Evolutionary conservation across 164 flowering plant genomes (phyloP).

Genomic region (Berberis vulgaris): DNA sequence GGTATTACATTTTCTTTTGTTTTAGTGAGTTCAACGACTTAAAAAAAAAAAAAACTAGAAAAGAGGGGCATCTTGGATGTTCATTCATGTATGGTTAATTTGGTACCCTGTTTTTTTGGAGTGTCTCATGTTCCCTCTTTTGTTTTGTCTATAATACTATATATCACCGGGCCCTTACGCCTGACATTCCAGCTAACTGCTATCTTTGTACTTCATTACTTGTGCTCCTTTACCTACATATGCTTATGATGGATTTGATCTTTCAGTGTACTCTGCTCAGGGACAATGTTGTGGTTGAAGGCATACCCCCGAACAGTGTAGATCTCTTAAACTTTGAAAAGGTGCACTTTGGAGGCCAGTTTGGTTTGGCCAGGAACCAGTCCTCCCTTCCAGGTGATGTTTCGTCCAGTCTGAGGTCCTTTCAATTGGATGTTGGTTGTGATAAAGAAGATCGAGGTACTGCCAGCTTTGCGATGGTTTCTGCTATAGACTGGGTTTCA

Average conservation of each 20-base stretch:
- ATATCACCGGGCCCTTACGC: no score
- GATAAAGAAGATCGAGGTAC: slow-evolving; percentile 7
- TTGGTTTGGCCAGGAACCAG: slow-evolving; percentile 10
- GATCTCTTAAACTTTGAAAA: slow-evolving; percentile 17
- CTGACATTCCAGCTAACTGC: neutral
- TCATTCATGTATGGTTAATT: no score
- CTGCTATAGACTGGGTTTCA: slow-evolving; percentile 38
- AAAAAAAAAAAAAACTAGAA: no score
- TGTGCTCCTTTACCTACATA: neutral
- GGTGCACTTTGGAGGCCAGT: slow-evolving; percentile 9
- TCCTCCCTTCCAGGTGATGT: slow-evolving; percentile 10
- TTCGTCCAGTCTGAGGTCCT: slow-evolving; percentile 11
- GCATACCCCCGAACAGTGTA: slow-evolving; percentile 13
- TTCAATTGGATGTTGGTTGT: slow-evolving; percentile 13
- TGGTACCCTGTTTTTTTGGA: no score
- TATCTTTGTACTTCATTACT: neutral
- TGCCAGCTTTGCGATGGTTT: slow-evolving; percentile 1
- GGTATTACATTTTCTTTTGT: no score
- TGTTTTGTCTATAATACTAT: no score
- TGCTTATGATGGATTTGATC: slow-evolving; percentile 73
- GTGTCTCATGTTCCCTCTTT: no score
- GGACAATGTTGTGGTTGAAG: slow-evolving; percentile 53
- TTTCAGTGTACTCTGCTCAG: slow-evolving; percentile 81
- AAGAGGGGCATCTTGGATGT: no score
- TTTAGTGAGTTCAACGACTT: no score